These are phyloP conservation scores for Zopfia rhizophila DNA, from an alignment of 2,329 filamentous ascomycete genomes.

Conservation along the genomic window DNA sequence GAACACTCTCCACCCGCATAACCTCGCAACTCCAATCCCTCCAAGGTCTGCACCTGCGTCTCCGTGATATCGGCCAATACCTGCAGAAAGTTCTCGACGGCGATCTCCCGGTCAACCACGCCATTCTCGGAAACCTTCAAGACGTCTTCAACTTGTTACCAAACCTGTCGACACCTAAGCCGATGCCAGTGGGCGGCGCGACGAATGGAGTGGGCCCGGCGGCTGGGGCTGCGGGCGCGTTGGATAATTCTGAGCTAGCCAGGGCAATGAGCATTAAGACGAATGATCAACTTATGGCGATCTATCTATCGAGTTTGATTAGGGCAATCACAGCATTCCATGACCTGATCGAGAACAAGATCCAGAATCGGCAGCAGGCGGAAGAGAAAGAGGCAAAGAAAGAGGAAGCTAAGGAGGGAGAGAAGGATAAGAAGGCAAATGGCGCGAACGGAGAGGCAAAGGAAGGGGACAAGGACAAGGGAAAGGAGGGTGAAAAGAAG, in stretches of 20 bases:
- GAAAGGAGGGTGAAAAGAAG: conserved; percentile 66
- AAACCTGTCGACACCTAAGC: conserved; percentile 86
- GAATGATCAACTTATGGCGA: conserved; percentile 98
- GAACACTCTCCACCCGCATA: conserved; percentile 94
- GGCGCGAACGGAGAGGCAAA: conserved; percentile 59
- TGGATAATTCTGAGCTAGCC: conserved; percentile 85
- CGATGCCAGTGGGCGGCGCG: conserved; percentile 61
- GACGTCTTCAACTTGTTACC: conserved; percentile 99
- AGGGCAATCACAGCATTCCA: conserved; percentile 98
- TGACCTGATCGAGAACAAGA: conserved; percentile 99
- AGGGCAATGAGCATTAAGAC: conserved; percentile 99
- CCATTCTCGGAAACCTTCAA: conserved; percentile 97
- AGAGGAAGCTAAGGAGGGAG: conserved; percentile 69
- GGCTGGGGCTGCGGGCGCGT: conserved; percentile 56
- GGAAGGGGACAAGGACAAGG: conserved; percentile 63
- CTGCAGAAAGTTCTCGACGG: conserved; percentile 95
- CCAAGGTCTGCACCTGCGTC: conserved; percentile 91
- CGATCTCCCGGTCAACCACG: conserved; percentile 94
- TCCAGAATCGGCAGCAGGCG: conserved; percentile 96
- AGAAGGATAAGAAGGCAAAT: conserved; percentile 71
- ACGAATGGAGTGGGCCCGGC: conserved; percentile 62
- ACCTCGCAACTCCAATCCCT: conserved; percentile 98
- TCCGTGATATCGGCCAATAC: conserved; percentile 95
- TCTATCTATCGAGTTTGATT: conserved; percentile 96
- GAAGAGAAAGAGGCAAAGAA: conserved; percentile 88